Conservation (phyloP, 441 rosid genomes). For the Croton laevigatus region DNA sequence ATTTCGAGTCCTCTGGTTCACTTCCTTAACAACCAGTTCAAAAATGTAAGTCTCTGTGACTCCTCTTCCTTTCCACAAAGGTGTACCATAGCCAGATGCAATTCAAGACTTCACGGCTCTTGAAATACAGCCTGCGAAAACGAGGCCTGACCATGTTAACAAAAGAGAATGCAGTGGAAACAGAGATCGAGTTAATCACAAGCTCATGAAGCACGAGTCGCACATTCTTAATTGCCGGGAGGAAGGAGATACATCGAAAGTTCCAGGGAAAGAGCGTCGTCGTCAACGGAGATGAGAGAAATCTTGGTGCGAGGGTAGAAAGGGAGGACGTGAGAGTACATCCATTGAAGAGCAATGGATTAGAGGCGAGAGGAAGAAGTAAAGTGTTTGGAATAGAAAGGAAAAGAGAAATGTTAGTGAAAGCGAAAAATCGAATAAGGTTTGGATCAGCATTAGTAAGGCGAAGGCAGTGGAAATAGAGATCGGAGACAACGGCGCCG, state of each 20-base stretch:
- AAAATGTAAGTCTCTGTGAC: constrained; percentile 59
- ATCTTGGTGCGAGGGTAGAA: constrained; percentile 74
- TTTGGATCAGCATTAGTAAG: constrained; percentile 54
- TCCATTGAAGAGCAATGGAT: constrained; percentile 64
- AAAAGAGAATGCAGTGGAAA: constrained; percentile 87
- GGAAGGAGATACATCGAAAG: constrained; percentile 49
- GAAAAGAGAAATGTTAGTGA: constrained; percentile 66
- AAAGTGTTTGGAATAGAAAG: constrained; percentile 70
- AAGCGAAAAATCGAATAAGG: constrained; percentile 64
- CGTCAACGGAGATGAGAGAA: constrained; percentile 71
- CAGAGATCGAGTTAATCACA: constrained; percentile 50
- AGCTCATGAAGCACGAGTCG: constrained; percentile 49
- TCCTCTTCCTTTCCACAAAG: constrained; percentile 80
- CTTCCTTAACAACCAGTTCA: constrained; percentile 60
- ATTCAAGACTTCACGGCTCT: constrained; percentile 34
- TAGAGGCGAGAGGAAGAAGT: constrained; percentile 61
- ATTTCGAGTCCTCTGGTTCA: constrained; percentile 33
- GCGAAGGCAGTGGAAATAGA: constrained; percentile 52
- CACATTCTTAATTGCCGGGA: constrained; percentile 65
- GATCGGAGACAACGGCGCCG: constrained; percentile 34
- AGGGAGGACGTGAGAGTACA: constrained; percentile 65
- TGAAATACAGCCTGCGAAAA: constrained; percentile 69
- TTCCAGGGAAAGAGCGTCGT: constrained; percentile 47
- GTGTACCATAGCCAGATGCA: constrained; percentile 74
- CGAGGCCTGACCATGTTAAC: constrained; percentile 49